Evolutionary conservation across 1,284 basidiomycete species (phyloP), one percentile per base, ranked within the genome.

Genomic region (Malassezia sympodialis): DNA sequence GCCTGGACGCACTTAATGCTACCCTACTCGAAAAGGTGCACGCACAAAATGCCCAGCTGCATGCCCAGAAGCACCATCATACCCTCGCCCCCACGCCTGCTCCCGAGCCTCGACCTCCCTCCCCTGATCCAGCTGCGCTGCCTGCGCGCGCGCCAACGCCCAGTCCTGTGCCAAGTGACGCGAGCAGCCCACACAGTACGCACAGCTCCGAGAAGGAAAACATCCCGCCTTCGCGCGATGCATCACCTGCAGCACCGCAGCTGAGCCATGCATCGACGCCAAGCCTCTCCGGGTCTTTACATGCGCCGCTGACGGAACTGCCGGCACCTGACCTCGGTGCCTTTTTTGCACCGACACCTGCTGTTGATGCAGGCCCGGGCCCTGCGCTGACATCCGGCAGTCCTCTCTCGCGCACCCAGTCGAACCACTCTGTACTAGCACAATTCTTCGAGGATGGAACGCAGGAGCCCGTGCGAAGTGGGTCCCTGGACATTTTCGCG

Each of bases 361-460:
- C 52, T 17, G 53, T 58, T 4, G 51, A 51, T n/a, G 11, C 56
- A 11, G 19, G 11, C 19, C 3, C 37, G 15, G 32, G 40, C 1
- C 10, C 23, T 14, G 21, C 26, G 19, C 19, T 41, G 50, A 28
- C 52, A 40, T 12, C 50, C 28, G 37, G 48, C 12, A 28, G 14
- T 21, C 17, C 46, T 3, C 27, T 49, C 5, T 6, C 31, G 5
- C 49, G 49, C 23, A 57, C 42, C 11, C 50, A 28, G 2, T 66
- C 67, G 3, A 61, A 58, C 39, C 59, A 59, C 23, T 65, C 64
- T 8, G 67, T 66, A 2, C 63, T 71, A 8, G 69, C 66, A 11
- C 67, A 68, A 32, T 71, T 71, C 57, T 71, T 71, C 51, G 55
- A 65, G 24, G 61, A 59, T n/a, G 69, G 67, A 19, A 68, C 68